Conservation (phyloP, 2,329 filamentous ascomycete species). For the Neofusicoccum sp. region DNA sequence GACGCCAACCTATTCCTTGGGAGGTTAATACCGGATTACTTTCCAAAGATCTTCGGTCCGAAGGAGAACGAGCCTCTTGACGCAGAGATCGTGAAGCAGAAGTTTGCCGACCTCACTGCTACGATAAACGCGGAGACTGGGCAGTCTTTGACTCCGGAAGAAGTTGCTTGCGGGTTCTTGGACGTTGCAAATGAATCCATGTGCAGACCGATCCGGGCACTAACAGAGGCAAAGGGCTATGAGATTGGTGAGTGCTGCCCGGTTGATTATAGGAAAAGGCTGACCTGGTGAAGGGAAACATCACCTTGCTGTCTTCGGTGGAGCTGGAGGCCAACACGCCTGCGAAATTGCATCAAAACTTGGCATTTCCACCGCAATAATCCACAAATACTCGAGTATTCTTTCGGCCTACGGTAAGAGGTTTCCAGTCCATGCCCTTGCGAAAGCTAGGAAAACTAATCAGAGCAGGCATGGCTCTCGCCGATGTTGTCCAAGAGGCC, state of each 20-base stretch:
- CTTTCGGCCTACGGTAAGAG: constrained; percentile 48
- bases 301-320: constrained; percentile 33
- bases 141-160: constrained; percentile 32
- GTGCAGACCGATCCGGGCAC: constrained; percentile 32
- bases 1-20: constrained; percentile 79
- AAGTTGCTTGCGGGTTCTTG: constrained; percentile 31
- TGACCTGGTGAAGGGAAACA: constrained; percentile 59
- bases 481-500: constrained; percentile 50
- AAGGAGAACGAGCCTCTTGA: constrained; percentile 43
- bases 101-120: constrained; percentile 47
- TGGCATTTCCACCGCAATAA: constrained; percentile 47
- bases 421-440: not conserved
- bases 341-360: constrained; percentile 47
- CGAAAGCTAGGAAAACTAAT: not conserved
- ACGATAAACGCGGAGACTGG: constrained; percentile 44
- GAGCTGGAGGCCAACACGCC: constrained; percentile 44
- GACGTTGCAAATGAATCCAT: constrained; percentile 42
- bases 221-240: constrained; percentile 34
- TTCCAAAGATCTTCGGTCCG: constrained; percentile 39
- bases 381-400: constrained; percentile 51
- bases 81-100: constrained; percentile 41
- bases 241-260: constrained; percentile 20
- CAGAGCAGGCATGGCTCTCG: constrained; percentile 44
- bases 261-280: not conserved
- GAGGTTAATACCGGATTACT: constrained; percentile 39